phyloP scores from a whole-genome alignment of 1,284 basidiomycete species.

The Fomitopsis pinicola region DNA sequence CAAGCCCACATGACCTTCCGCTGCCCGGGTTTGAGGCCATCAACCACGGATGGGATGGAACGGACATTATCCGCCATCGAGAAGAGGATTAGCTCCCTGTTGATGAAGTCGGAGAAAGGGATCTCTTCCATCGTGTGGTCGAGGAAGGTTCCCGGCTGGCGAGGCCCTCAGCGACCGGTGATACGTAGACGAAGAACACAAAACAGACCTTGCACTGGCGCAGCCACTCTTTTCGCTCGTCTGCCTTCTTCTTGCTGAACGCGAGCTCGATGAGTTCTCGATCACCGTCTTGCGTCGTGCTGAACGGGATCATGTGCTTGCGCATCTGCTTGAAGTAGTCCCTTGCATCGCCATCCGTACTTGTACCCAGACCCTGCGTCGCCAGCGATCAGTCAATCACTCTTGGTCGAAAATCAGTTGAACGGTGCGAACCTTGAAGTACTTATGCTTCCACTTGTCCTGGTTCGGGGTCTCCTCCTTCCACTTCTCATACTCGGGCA shows the following conservation, averaged over 20 bases:
- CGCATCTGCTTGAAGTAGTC: conserved; percentile 92
- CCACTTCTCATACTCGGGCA: conserved; percentile 97
- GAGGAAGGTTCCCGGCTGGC: conserved; percentile 89
- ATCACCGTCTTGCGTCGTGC: conserved; percentile 79
- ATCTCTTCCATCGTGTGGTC: conserved; percentile 89
- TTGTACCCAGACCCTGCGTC: conserved; percentile 90
- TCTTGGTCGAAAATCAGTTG: neutral
- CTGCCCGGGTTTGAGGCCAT: conserved; percentile 99
- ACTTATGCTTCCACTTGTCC: conserved; percentile 89
- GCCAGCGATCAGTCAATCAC: neutral
- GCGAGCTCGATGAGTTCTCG: conserved; percentile 93
- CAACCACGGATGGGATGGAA: conserved; percentile 90
- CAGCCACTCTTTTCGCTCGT: conserved; percentile 98
- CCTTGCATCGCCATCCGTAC: conserved; percentile 83
- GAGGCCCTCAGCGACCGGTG: neutral
- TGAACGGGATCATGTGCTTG: conserved; percentile 94
- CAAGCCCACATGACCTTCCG: conserved; percentile 95
- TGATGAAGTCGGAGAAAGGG: conserved; percentile 93
- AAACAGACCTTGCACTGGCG: conserved; percentile 80
- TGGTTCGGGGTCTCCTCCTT: conserved; percentile 76
- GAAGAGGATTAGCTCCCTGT: conserved; percentile 97
- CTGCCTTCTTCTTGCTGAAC: conserved; percentile 99
- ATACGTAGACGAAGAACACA: neutral
- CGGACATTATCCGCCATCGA: conserved; percentile 99
- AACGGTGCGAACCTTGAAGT: conserved; percentile 80